Base-by-base conservation (phyloP, 208 protist species). In the Lotmaria passim region DNA sequence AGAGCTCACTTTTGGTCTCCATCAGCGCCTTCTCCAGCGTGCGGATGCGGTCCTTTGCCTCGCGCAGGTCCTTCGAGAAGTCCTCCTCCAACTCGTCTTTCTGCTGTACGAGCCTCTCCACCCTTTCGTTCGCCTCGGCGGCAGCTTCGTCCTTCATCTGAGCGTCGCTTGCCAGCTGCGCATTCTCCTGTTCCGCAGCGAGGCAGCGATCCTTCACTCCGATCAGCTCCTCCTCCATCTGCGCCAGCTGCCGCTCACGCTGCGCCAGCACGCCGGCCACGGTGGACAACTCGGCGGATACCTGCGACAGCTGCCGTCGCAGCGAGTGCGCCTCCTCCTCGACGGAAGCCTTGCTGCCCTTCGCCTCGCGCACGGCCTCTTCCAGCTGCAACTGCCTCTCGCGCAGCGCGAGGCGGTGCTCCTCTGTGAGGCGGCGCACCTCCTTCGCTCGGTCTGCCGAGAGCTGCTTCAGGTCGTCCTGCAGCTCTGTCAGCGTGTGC, bases 311-410 rank as follows among this genome's bases (percentile, higher is more conserved):
- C 69, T 96, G 87, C n/a, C 84, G 85, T 4, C 76, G 81, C 15
- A 96, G 76, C 24, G 81, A 84, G n/a, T 79, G 79, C 19, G 73
- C 86, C 66, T 96, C 89, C 60, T 94, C 89, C 43, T 93, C 81
- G n/a, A 91, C 63, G 23, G 75, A 82, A 15, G 79, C 43, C 56
- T 77, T 74, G 36, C 83, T 83, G 10, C 85, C 86, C 23, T 80
- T 82, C 3, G 88, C 82, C 69, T 93, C 91, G 7, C 85, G 79
- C 19, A 96, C 60, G 12, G 85, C 79, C 15, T 79, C 53, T 41
- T 93, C 88, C 39, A 90, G 67, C 65, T 90, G 77, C 38, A 92
- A 69, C 57, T 94, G 73, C 58, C 80, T 81, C 68, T 91, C 88
- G 51, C 75, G 85, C 33, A 94, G 44, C 2, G 76, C 82, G 33